phyloP scores from a whole-genome alignment of 2,329 filamentous ascomycete species.

The Scorias spongiosa region DNA sequence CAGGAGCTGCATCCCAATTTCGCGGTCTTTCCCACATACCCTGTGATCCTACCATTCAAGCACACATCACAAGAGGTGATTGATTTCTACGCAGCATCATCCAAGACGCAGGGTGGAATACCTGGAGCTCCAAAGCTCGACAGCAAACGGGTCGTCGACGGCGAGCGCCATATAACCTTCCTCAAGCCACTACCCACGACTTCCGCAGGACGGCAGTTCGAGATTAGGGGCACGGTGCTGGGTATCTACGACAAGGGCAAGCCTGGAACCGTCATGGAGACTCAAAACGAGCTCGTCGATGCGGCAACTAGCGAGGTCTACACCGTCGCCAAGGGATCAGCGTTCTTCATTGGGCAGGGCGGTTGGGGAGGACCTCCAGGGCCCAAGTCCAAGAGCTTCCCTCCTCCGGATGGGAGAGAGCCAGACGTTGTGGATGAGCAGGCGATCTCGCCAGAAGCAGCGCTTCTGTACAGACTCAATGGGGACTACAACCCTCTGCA shows the following conservation, averaged over 20 bases:
- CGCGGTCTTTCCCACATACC: constrained; percentile 76
- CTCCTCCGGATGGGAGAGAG: constrained; percentile 54
- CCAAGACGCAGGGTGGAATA: constrained; percentile 42
- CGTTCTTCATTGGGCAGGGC: constrained; percentile 70
- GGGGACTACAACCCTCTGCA: constrained; percentile 93
- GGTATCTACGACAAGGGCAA: constrained; percentile 86
- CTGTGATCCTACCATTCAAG: constrained; percentile 74
- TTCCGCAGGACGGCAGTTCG: constrained; percentile 57
- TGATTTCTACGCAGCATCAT: constrained; percentile 66
- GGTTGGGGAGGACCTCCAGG: constrained; percentile 80
- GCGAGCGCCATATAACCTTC: constrained; percentile 66
- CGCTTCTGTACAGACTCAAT: constrained; percentile 67
- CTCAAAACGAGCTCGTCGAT: constrained; percentile 63
- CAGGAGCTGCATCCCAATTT: constrained; percentile 82
- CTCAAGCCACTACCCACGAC: constrained; percentile 59
- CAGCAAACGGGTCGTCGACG: constrained; percentile 59
- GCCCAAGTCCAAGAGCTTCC: constrained; percentile 62
- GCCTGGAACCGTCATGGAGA: constrained; percentile 66
- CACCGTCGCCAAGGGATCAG: constrained; percentile 50
- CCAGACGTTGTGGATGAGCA: constrained; percentile 57
- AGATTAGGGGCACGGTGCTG: constrained; percentile 61
- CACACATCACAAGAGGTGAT: constrained; percentile 58
- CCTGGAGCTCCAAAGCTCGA: constrained; percentile 66
- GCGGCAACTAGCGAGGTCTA: constrained; percentile 54
- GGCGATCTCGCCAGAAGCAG: constrained; percentile 57